Percentiles rank a stretch among this genome's conserved stretches.
These are phyloP conservation scores for Esteya vermicola DNA, from an alignment of 2,329 filamentous ascomycete genomes.

Conservation along the genomic window DNA sequence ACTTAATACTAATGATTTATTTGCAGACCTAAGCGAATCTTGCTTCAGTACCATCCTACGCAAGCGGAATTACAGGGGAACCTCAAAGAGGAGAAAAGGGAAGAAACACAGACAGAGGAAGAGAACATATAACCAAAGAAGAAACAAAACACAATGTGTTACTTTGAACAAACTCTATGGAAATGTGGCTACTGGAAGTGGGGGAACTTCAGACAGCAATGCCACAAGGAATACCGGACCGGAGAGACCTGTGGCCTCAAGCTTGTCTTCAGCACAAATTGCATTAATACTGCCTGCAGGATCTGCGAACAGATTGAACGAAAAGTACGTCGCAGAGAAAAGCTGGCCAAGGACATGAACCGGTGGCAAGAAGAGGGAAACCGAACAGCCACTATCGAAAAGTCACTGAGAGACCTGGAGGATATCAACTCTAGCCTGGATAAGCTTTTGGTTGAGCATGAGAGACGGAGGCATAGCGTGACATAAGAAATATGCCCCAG, in stretches of 20 bases:
- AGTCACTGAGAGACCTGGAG: conserved; percentile 54
- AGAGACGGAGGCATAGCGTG: background rate
- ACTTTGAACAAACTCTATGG: conserved; percentile 84
- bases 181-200: conserved; percentile 85
- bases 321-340: conserved; percentile 60
- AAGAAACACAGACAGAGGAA: background rate
- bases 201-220: conserved; percentile 85
- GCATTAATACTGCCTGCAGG: conserved; percentile 55
- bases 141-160: conserved; percentile 59
- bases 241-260: conserved; percentile 95
- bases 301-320: conserved; percentile 81
- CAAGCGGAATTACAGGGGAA: too few relatives aligned
- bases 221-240: conserved; percentile 86
- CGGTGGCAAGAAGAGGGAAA: conserved; percentile 69
- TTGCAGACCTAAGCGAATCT: too few relatives aligned
- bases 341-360: conserved; percentile 59
- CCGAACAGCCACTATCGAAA: conserved; percentile 57
- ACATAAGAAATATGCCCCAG: too few relatives aligned
- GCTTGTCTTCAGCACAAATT: conserved; percentile 63
- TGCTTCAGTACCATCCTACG: too few relatives aligned
- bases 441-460: conserved; percentile 25
- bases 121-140: too few relatives aligned
- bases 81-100: too few relatives aligned
- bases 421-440: conserved; percentile 48
- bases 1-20: too few relatives aligned